Base-by-base conservation (phyloP, 2,329 filamentous ascomycete genomes). In the Raffaelea albimanens region DNA sequence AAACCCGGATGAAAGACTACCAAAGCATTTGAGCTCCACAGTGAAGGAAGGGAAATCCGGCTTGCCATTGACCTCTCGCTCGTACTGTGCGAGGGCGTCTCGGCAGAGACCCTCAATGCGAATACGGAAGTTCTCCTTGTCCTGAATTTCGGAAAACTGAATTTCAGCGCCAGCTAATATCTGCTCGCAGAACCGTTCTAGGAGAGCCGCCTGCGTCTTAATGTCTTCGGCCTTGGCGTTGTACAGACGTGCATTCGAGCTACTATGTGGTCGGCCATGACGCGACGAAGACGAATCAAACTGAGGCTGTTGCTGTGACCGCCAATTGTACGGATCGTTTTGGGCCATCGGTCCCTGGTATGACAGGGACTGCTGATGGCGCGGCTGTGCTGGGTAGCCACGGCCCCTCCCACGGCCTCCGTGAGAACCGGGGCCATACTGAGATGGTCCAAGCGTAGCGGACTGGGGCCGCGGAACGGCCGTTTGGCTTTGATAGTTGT, bases 1-100 rank as follows among this genome's bases (percentile, higher is more conserved):
- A 64, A 95, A 95, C 0, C 89, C 89, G 13, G 88, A 90, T 19
- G 79, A 78, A 42, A 94, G 71, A 60, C 88, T 94, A 5, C 88
- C 89, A 59, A 93, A 94, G 57, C 83, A 87, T 56, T 80, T 80
- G 14, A 94, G 69, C 46, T 80, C 71, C n/a, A 91, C 75, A 45
- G 75, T 76, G 10, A 67, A 59, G 21, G 72, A 59, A 16, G 72
- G 66, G 48, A 85, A 80, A 9, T 73, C 65, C 0, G 52, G 50
- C 4, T 65, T 53, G 18, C 65, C 59, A 23, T 65, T 66, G 2
- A 57, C 55, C n/a, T 64, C 58, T 10, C 56, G 52, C 54, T 84
- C 81, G 53, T 77, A 66, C 9, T 68, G 61, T 5, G 66, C 60
- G 44, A 88, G 75, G 2, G 76, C 74, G 45, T 76, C 62, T 45